These are phyloP conservation scores for Azolla pinnata DNA, from an alignment of 75 land plant species.

Conservation along the genomic window DNA sequence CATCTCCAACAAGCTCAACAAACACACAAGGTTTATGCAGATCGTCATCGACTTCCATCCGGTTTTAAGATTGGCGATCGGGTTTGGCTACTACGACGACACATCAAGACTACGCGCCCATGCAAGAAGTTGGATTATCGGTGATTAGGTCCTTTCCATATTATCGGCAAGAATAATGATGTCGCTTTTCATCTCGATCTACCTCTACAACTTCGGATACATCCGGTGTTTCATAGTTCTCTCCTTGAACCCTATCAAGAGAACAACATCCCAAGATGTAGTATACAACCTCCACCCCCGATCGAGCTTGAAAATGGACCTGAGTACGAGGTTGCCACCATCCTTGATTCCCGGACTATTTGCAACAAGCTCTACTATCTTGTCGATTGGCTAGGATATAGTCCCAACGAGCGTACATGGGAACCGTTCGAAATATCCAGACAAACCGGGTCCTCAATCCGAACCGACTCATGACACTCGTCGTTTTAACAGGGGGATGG, in stretches of 20 bases:
- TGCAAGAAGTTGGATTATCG: no score
- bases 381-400: constrained; percentile 13
- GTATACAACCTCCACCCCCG: constrained; percentile 10
- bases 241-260: constrained; percentile 6
- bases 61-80: background rate
- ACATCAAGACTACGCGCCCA: constrained; percentile 4
- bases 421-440: constrained; percentile 10
- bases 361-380: constrained; percentile 10
- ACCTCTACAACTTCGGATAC: constrained; percentile 1
- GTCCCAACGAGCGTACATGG: constrained; percentile 12
- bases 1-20: constrained; percentile 4
- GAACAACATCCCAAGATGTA: background rate
- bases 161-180: background rate
- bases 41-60: background rate
- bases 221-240: constrained; percentile 11
- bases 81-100: constrained; percentile 5
- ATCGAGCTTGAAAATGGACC: constrained; percentile 5
- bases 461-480: no score
- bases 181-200: constrained; percentile 11
- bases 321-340: constrained; percentile 12
- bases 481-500: no score
- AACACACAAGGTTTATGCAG: background rate
- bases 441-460: no score
- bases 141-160: constrained; percentile 4
- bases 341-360: constrained; percentile 9